Conservation (phyloP, 2,329 filamentous ascomycete species). For the Cordyceps fumosorosea region DNA sequence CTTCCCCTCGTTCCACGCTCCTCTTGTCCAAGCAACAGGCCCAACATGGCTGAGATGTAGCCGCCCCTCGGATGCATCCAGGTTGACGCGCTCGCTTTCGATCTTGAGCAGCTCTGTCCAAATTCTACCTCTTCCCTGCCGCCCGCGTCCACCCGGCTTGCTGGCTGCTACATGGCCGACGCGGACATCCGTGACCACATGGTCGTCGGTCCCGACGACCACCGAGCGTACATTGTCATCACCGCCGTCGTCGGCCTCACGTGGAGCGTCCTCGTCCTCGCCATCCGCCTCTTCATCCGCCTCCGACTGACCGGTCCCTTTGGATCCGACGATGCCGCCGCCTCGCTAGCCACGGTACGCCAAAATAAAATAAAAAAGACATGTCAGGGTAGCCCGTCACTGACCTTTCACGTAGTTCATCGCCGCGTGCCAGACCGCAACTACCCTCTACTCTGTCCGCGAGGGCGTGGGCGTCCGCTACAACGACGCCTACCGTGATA, state of each 20-base stretch:
- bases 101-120: too few relatives aligned
- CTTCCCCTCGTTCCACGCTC: background rate
- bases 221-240: slow-evolving; percentile 16
- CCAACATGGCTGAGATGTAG: background rate
- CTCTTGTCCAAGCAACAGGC: background rate
- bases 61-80: too few relatives aligned
- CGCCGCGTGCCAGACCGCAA: slow-evolving; percentile 12
- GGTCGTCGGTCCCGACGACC: slow-evolving; percentile 13
- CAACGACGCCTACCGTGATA: background rate
- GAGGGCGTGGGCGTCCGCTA: slow-evolving; percentile 13
- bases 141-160: background rate
- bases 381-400: background rate
- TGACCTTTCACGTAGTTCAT: slow-evolving; percentile 8
- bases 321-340: slow-evolving; percentile 14
- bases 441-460: slow-evolving; percentile 12
- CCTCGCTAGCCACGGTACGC: slow-evolving; percentile 15
- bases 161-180: background rate
- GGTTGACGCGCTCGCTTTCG: too few relatives aligned
- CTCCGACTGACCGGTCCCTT: slow-evolving; percentile 14
- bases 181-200: slow-evolving; percentile 7
- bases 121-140: background rate
- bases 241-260: slow-evolving; percentile 14
- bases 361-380: too few relatives aligned
- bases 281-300: slow-evolving; percentile 17
- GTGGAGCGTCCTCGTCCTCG: slow-evolving; percentile 15